phyloP scores from a whole-genome alignment of 352 stramenopile species.

The Pythium myriotylum region DNA sequence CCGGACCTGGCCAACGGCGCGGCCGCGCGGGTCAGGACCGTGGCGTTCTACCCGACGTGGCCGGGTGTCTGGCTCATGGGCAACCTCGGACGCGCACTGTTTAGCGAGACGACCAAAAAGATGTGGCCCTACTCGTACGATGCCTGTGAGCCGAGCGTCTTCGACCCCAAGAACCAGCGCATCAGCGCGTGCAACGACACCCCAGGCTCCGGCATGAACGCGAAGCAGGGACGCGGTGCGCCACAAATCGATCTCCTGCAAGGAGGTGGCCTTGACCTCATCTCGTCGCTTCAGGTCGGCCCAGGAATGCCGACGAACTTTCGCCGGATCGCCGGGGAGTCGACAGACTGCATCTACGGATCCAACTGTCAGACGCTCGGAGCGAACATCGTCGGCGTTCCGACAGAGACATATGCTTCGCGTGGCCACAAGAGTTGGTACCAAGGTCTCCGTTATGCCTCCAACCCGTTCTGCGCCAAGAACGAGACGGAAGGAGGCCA shows the following conservation, averaged over 20 bases:
- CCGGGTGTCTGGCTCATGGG: constrained; percentile 93
- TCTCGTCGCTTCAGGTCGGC: constrained; percentile 78
- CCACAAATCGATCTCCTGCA: constrained; percentile 94
- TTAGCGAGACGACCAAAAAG: constrained; percentile 81
- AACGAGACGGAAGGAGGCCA: constrained; percentile 20
- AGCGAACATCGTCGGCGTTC: constrained; percentile 21
- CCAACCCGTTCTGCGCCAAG: constrained; percentile 31
- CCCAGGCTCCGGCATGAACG: constrained; percentile 88
- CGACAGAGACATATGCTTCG: constrained; percentile 22
- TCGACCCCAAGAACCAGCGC: constrained; percentile 41
- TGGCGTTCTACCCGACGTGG: constrained; percentile 64
- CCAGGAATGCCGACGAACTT: constrained; percentile 48
- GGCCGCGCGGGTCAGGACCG: not conserved
- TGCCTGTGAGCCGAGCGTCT: constrained; percentile 69
- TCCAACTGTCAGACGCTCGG: constrained; percentile 14
- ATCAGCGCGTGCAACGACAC: constrained; percentile 83
- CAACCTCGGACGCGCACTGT: constrained; percentile 91
- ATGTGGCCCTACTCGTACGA: constrained; percentile 95
- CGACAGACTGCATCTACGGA: constrained; percentile 13
- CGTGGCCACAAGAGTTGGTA: constrained; percentile 32
- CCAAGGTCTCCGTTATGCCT: constrained; percentile 37
- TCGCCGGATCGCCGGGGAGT: constrained; percentile 26
- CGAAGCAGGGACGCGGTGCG: constrained; percentile 77
- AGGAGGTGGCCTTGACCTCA: constrained; percentile 71
- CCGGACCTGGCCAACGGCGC: constrained; percentile 15